Evolutionary conservation across 2,329 filamentous ascomycete species (phyloP), one percentile per base, ranked within the genome.

Genomic region (Orbilia ellipsospora): DNA sequence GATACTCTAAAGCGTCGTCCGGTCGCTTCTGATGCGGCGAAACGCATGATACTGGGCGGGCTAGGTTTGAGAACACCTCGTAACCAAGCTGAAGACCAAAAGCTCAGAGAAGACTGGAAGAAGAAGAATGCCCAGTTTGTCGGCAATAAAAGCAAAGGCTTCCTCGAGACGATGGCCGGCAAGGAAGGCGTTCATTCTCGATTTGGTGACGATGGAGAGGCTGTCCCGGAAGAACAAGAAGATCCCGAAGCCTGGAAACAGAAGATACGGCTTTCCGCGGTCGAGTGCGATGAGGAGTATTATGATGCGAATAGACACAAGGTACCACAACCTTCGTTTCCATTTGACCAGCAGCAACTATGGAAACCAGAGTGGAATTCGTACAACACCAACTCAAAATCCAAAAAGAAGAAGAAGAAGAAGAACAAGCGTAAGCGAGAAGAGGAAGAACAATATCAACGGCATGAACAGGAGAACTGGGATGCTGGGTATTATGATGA

Each of bases 281-380:
- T 79, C 16, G 79, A 80, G 62, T 79, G 78, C 54, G 78, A 79
- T 48, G 67, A 73, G 36, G 74, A 78, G 12, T 68, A 55, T n/a
- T 64, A 56, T n/a, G 52, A 74, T 48, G 64, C 20, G 4, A 51
- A 54, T 56, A 68, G 69, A n/a, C 54, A 75, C 23, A 66, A 60
- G 51, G 60, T 78, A 40, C 78, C 78, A 1, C 44, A 42, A 20
- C 79, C 79, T 6, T 51, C 59, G 7, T 80, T 79, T 55, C 79
- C 79, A 1, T 80, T 80, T 28, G 77, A 78, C 20, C 79, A 79
- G 44, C 56, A 73, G 20, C 52, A 68, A n/a, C 23, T 75, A 5
- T 42, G 59, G 64, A 54, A 55, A 7, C 15, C 16, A 2, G 18
- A 51, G 8, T 16, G 31, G 2, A 45, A 45, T n/a, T 20, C 66